Evolutionary conservation across 164 flowering plant genomes (phyloP).

Genomic region (Chimonanthus praecox): DNA sequence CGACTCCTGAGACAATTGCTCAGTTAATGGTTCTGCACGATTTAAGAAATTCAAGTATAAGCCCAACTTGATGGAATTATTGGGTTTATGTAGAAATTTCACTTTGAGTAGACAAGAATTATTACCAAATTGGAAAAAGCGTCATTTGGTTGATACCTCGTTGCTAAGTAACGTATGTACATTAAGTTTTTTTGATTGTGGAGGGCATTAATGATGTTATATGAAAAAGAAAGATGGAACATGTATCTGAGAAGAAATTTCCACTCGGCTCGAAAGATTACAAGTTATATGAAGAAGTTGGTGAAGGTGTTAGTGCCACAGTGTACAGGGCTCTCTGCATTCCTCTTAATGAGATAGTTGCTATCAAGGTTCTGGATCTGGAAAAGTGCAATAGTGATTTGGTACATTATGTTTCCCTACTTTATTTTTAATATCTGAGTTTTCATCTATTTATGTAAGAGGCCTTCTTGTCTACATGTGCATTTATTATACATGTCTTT

Average conservation of each 20-base stretch:
- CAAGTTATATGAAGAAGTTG: slow-evolving; percentile 79
- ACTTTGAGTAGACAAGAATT: slow-evolving; percentile 21
- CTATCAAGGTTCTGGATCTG: slow-evolving; percentile 89
- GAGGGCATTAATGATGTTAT: slow-evolving; percentile 24
- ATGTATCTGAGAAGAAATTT: slow-evolving; percentile 44
- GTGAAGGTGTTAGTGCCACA: slow-evolving; percentile 90
- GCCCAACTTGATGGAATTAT: slow-evolving; percentile 1
- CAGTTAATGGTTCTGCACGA: slow-evolving; percentile 3
- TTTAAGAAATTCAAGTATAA: background rate
- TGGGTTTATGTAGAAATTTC: slow-evolving; percentile 8
- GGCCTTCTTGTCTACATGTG: no score
- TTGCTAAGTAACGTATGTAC: slow-evolving; percentile 7
- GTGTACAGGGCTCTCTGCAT: slow-evolving; percentile 87
- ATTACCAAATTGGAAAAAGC: slow-evolving; percentile 38
- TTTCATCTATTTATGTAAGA: no score
- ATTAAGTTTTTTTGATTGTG: slow-evolving; percentile 11
- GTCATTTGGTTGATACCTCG: slow-evolving; percentile 18
- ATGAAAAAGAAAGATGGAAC: slow-evolving; percentile 43
- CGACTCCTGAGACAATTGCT: background rate
- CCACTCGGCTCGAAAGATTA: slow-evolving; percentile 68
- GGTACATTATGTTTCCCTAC: slow-evolving; percentile 39
- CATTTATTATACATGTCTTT: no score
- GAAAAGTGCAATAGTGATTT: slow-evolving; percentile 88
- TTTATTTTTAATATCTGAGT: background rate
- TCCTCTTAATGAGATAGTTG: slow-evolving; percentile 80